Evolutionary conservation across 129 eudicot genomes (phyloP), one percentile per base, ranked within the genome.

Genomic region (Cynara cardunculus): DNA sequence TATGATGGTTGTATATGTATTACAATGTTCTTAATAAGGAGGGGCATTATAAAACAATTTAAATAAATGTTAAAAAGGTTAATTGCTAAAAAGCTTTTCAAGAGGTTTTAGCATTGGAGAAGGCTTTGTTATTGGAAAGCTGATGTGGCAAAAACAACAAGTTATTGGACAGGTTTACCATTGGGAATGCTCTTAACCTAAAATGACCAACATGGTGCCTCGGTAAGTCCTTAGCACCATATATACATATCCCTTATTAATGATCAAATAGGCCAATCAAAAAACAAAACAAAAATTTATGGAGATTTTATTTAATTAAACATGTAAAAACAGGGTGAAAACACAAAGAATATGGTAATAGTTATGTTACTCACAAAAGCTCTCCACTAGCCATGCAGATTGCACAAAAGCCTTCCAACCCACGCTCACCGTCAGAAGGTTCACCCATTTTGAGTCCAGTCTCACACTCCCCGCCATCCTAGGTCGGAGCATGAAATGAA

Each of bases 281-380:
- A 46, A 46, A 46, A 46, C 61, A 46, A 14, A 14, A 44, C 14
- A 13, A 2, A 13, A 46, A 46, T 2, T 2, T 1, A 13, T 0
- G 3, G 34, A 76, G 19, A 27, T n/a, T 76, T 18, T 7, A 37
- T 37, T 75, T 76, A 62, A 66, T 14, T 13, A n/a, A 13, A 62
- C 0, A 10, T 59, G 14, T 27, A n/a, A 11, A 30, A 7, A 11
- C 80, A 2, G 5, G 18, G 11, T 2, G 1, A 44, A 76, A 53
- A 69, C 31, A 2, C 8, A 79, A 44, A 79, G 49, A 25, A n/a
- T 10, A 46, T 49, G 62, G 7, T 49, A 14, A 49, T 49, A 14
- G 62, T 49, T 14, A 22, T 61, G 69, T 35, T 8, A 84, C 87
- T 84, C 49, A 84, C 87, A 84, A 44, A 16, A 84, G 81, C 34